Base-by-base conservation (phyloP, 1,284 basidiomycete species). In the Ustilago nuda region DNA sequence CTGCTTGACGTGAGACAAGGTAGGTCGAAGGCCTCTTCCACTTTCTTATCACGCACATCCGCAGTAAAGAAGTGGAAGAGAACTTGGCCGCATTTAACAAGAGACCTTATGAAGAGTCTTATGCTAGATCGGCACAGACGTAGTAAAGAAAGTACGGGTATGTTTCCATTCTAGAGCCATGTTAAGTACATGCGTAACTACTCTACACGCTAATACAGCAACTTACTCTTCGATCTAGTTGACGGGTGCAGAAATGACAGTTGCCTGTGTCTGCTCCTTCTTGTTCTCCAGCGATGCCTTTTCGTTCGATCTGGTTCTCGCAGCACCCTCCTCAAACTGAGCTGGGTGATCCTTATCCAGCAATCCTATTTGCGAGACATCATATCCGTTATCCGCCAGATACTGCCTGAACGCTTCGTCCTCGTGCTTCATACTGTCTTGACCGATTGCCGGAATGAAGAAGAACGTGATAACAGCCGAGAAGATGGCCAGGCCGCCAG, bases 341-440 rank as follows among this genome's bases (percentile, higher is more conserved):
- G 57, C 51, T 13, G 67, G 64, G 17, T 64, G 41, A 33, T 75
- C 56, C 7, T 46, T 39, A 33, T 75, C 67, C n/a, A 63, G 3
- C 36, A 74, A 45, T 30, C 84, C 84, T 61, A 85, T 73, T 59
- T 76, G 61, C 23, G 67, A 71, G 17, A 83, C 58, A 58, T 84
- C 83, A 58, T 80, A 85, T 48, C 82, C 82, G 41, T 84, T 79
- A 27, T 74, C 76, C 11, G 51, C 33, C 11, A 79, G 71, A 50
- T 69, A 70, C 41, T 59, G 39, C 85, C 88, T 60, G 82, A 91
- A 91, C 76, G 86, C 87, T 45, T 83, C 87, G 86, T 95, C 93
- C 86, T 95, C 93, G 53, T 89, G 88, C 27, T 87, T 87, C 92
- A 95, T 94, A 46, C 92, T 91, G 77, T 96, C 93, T 36, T 90